Evolutionary conservation across 2,329 filamentous ascomycete species (phyloP).

Genomic region (Colletotrichum godetiae): DNA sequence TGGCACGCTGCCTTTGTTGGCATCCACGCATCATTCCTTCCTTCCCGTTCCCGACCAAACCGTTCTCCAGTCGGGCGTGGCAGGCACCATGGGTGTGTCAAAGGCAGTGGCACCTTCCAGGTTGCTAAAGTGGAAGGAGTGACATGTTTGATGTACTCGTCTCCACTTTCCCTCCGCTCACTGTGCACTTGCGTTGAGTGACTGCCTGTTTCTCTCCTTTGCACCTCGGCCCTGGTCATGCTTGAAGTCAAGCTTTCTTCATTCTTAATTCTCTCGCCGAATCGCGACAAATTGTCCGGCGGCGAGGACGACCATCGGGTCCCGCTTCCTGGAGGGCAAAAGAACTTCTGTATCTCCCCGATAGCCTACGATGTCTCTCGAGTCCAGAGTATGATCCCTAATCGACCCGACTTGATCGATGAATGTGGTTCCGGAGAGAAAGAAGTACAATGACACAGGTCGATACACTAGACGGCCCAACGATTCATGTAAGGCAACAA

Average conservation of each 20-base stretch:
- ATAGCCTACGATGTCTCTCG: neutral
- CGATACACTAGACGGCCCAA: neutral
- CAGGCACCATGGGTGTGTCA: neutral
- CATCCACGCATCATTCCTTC: neutral
- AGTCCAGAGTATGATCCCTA: neutral
- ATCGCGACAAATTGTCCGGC: neutral
- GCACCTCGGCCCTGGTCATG: neutral
- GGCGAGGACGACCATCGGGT: neutral
- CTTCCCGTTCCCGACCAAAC: neutral
- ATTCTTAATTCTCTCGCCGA: neutral
- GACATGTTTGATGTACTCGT: neutral
- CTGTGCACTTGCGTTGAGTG: neutral
- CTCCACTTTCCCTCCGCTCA: neutral
- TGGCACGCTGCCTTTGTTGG: too few species aligned
- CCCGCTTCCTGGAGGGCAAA: neutral
- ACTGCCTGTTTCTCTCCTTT: neutral
- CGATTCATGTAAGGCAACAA: neutral
- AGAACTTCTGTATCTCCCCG: neutral
- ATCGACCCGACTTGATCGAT: neutral
- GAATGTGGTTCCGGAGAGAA: neutral
- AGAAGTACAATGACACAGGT: neutral
- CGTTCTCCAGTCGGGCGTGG: neutral
- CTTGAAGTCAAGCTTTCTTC: constrained; percentile 12
- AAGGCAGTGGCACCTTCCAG: too few species aligned
- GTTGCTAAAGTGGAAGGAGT: neutral